Conservation (phyloP, 1,284 basidiomycete genomes). For the Vanrija sp. region DNA sequence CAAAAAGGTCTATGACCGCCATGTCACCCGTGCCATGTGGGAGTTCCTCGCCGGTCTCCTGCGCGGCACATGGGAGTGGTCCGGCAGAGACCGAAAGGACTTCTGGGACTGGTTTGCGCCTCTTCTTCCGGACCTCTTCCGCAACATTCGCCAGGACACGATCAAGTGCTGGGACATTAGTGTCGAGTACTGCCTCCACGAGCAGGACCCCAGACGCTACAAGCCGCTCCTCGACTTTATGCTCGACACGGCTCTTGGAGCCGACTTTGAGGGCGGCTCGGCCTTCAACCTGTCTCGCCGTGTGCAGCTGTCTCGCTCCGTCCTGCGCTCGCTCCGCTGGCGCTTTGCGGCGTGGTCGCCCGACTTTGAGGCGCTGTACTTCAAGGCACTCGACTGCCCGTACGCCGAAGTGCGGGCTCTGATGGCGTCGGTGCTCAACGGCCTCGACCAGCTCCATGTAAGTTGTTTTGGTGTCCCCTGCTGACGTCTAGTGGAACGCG, state of each 20-base stretch:
- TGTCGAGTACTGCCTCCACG: constrained; percentile 60
- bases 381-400: constrained; percentile 70
- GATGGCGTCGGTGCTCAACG: constrained; percentile 65
- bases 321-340: constrained; percentile 70
- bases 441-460: constrained; percentile 68
- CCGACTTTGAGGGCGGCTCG: constrained; percentile 74
- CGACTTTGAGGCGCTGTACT: constrained; percentile 65
- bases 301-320: constrained; percentile 45
- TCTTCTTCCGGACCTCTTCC: constrained; percentile 67
- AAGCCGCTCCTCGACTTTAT: constrained; percentile 76
- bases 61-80: constrained; percentile 88
- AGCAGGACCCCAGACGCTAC: constrained; percentile 82
- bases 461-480: constrained; percentile 32
- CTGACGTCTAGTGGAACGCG: constrained; percentile 62
- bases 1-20: constrained; percentile 61
- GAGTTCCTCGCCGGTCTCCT: constrained; percentile 77
- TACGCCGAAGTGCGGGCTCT: constrained; percentile 77
- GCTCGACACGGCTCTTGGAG: constrained; percentile 57
- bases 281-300: constrained; percentile 59
- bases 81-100: constrained; percentile 55
- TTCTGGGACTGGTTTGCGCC: constrained; percentile 78
- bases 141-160: constrained; percentile 79
- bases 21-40: constrained; percentile 84
- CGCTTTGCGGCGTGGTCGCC: constrained; percentile 68
- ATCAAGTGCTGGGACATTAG: constrained; percentile 52